Conservation (phyloP, 2,329 filamentous ascomycete genomes). For the Aspergillus neotritici region DNA sequence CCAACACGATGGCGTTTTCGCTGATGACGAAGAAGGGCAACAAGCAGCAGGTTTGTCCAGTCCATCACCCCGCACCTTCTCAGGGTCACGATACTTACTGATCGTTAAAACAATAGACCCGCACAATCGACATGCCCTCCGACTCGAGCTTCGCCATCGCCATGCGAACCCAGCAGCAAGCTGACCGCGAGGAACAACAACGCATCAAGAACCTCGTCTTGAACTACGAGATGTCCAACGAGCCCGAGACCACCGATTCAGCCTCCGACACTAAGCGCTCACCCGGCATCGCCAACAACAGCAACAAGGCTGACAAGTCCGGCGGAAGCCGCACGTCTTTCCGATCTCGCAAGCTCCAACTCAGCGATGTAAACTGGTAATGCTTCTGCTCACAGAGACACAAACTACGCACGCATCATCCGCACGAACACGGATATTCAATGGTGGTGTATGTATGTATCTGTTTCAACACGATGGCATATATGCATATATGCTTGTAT, state of each 20-base stretch:
- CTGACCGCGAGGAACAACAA: constrained; percentile 92
- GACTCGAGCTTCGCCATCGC: constrained; percentile 93
- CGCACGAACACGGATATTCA: neutral
- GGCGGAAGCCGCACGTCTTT: constrained; percentile 66
- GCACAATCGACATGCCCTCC: constrained; percentile 75
- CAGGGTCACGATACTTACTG: no score
- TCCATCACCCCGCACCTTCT: no score
- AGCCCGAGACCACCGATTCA: constrained; percentile 64
- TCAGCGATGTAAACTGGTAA: constrained; percentile 98
- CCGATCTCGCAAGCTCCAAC: constrained; percentile 80
- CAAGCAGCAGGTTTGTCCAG: constrained; percentile 68
- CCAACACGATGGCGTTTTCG: constrained; percentile 91
- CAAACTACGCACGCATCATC: neutral
- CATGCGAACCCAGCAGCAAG: constrained; percentile 92
- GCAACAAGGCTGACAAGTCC: constrained; percentile 48
- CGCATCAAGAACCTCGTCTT: constrained; percentile 96
- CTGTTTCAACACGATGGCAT: no score
- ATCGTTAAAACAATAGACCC: constrained; percentile 56
- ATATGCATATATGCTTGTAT: no score
- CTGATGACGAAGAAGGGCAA: constrained; percentile 94
- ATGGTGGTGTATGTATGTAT: no score
- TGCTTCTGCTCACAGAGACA: neutral
- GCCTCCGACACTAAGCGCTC: constrained; percentile 14
- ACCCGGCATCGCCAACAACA: constrained; percentile 38
- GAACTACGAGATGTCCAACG: constrained; percentile 88